These are phyloP conservation scores for Talaromyces marneffei DNA, from an alignment of 2,329 filamentous ascomycete genomes.

Conservation along the genomic window DNA sequence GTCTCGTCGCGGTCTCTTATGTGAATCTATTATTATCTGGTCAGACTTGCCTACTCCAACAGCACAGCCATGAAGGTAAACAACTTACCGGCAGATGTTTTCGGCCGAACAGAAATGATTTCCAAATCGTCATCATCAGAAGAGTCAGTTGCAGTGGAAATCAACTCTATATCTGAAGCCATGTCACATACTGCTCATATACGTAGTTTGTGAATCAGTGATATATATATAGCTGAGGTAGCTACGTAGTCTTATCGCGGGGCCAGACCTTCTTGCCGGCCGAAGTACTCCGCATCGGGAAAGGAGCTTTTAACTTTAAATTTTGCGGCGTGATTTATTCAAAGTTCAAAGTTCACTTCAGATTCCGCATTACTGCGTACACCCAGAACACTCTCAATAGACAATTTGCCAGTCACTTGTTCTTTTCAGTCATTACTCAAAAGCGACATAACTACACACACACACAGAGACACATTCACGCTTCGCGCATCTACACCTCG, in stretches of 20 bases:
- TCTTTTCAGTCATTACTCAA: too few relatives aligned
- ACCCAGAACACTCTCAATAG: background rate
- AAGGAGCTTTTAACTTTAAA: slow-evolving; percentile 21
- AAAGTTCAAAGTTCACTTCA: background rate
- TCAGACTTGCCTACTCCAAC: background rate
- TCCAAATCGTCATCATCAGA: slow-evolving; percentile 38
- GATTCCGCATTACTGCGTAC: background rate
- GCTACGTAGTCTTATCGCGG: background rate
- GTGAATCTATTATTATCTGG: background rate
- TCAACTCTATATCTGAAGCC: slow-evolving; percentile 20
- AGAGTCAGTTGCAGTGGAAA: slow-evolving; percentile 24
- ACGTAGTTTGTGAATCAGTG: background rate
- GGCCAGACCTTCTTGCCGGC: background rate
- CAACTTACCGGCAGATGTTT: background rate
- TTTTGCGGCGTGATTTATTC: slow-evolving; percentile 8
- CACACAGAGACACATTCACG: background rate
- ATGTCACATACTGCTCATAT: background rate
- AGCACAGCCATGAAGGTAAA: background rate
- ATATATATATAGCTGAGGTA: background rate
- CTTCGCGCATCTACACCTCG: background rate
- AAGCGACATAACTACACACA: too few relatives aligned
- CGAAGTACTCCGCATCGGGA: slow-evolving; percentile 17
- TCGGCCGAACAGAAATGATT: slow-evolving; percentile 25
- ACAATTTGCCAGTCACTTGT: background rate
- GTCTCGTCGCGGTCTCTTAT: slow-evolving; percentile 7